Conservation (phyloP, 148 eudicot species). For the Amaranthus palmeri region DNA sequence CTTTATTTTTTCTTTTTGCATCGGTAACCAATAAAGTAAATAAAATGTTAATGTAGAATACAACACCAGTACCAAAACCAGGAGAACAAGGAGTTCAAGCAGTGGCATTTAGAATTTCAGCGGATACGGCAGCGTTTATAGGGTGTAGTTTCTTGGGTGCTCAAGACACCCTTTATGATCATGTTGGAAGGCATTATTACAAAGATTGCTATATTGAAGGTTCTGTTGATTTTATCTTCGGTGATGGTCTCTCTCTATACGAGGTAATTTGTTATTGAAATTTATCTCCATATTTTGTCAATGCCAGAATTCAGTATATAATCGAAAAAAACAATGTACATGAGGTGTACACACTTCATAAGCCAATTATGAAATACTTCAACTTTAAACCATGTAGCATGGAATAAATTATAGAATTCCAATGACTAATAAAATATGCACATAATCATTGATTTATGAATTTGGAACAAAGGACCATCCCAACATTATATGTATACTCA, state of each 20-base stretch:
- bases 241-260: constrained; percentile 77
- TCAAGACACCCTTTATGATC: constrained; percentile 90
- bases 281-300: not conserved
- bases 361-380: no score
- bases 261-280: constrained; percentile 40
- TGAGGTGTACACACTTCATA: no score
- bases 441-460: no score
- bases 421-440: no score
- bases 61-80: constrained; percentile 67
- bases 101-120: constrained; percentile 85
- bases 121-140: constrained; percentile 68
- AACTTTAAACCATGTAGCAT: no score
- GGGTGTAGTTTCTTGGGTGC: constrained; percentile 86
- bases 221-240: constrained; percentile 93
- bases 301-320: no score
- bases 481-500: no score
- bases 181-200: constrained; percentile 82
- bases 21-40: no score
- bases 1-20: no score
- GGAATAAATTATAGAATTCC: no score
- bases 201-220: constrained; percentile 92
- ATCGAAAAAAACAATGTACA: no score
- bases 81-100: constrained; percentile 73
- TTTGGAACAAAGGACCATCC: no score
- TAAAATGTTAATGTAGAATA: constrained; percentile 43